A percentile compares a stretch with the other conserved stretches of the same genome.
These are phyloP conservation scores for Cordyceps cicadae DNA, from an alignment of 2,329 filamentous ascomycete genomes.

Conservation along the genomic window DNA sequence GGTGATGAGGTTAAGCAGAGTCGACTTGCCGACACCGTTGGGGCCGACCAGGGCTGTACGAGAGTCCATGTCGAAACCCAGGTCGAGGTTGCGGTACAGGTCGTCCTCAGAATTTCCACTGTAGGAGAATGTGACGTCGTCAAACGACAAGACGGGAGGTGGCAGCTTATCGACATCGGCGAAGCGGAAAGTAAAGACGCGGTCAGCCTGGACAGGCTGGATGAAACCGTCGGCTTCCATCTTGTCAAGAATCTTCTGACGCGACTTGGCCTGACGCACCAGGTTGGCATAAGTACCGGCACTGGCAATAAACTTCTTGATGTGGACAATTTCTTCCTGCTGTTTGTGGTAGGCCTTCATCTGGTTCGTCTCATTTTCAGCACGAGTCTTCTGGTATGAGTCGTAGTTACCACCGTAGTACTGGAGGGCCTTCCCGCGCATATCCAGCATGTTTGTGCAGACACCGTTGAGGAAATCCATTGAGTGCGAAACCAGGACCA, in stretches of 20 bases:
- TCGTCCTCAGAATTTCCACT: slow-evolving; percentile 83
- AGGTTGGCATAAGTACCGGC: slow-evolving; percentile 99
- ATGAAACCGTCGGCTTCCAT: slow-evolving; percentile 99
- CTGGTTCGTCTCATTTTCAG: slow-evolving; percentile 95
- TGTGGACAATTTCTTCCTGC: slow-evolving; percentile 97
- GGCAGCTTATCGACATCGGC: slow-evolving; percentile 99
- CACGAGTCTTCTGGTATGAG: slow-evolving; percentile 88
- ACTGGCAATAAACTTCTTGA: slow-evolving; percentile 99
- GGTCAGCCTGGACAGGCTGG: slow-evolving; percentile 75
- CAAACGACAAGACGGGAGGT: slow-evolving; percentile 90
- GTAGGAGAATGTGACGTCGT: slow-evolving; percentile 97
- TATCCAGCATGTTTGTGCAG: slow-evolving; percentile 97
- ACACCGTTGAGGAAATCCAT: slow-evolving; percentile 99
- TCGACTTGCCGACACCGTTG: slow-evolving; percentile 99
- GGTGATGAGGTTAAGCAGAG: slow-evolving; percentile 90
- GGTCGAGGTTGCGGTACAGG: slow-evolving; percentile 91
- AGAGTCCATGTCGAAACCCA: slow-evolving; percentile 99
- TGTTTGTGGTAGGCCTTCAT: slow-evolving; percentile 99
- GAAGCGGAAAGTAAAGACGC: slow-evolving; percentile 95
- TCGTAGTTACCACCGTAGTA: slow-evolving; percentile 99
- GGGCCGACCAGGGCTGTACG: slow-evolving; percentile 93
- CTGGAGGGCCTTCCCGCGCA: slow-evolving; percentile 77
- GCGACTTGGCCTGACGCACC: slow-evolving; percentile 96
- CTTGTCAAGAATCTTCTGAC: slow-evolving; percentile 99
- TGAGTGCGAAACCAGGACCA: slow-evolving; percentile 93